Evolutionary conservation across 352 stramenopile genomes (phyloP).

Genomic region (Globisporangium yorkense): DNA sequence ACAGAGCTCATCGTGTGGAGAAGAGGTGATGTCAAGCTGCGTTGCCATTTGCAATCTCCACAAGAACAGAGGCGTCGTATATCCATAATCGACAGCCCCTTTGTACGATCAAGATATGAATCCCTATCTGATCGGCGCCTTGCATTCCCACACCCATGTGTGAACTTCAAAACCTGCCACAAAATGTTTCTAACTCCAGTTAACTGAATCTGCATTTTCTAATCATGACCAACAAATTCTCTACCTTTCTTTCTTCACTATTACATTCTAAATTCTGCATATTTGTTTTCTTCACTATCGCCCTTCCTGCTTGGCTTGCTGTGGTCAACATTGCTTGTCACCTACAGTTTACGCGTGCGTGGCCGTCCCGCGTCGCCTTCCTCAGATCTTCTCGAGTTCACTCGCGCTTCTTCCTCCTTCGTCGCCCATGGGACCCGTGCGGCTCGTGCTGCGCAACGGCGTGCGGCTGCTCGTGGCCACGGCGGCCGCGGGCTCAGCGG

Average conservation of each 20-base stretch:
- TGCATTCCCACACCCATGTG: no score
- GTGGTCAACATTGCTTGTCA: background rate
- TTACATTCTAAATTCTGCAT: background rate
- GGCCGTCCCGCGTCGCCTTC: background rate
- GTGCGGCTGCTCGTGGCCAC: conserved; percentile 51
- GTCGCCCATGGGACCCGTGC: conserved; percentile 8
- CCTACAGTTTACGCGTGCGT: background rate
- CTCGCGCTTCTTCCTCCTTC: background rate
- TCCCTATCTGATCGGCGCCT: no score
- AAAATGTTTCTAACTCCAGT: no score
- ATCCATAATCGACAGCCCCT: no score
- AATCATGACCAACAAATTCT: background rate
- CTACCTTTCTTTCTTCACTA: background rate
- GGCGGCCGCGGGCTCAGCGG: conserved; percentile 32
- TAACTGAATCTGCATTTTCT: no score
- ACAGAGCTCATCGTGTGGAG: no score
- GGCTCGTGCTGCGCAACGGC: conserved; percentile 49
- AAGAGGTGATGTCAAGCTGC: no score
- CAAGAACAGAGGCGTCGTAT: no score
- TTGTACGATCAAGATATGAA: no score
- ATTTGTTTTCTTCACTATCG: background rate
- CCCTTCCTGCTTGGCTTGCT: background rate
- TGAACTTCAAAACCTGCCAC: no score
- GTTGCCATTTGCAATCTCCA: no score
- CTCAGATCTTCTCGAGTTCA: background rate